These are phyloP conservation scores for Apophysomyces ossiformis DNA, from an alignment of 371 early-diverging fungal species.

Conservation along the genomic window DNA sequence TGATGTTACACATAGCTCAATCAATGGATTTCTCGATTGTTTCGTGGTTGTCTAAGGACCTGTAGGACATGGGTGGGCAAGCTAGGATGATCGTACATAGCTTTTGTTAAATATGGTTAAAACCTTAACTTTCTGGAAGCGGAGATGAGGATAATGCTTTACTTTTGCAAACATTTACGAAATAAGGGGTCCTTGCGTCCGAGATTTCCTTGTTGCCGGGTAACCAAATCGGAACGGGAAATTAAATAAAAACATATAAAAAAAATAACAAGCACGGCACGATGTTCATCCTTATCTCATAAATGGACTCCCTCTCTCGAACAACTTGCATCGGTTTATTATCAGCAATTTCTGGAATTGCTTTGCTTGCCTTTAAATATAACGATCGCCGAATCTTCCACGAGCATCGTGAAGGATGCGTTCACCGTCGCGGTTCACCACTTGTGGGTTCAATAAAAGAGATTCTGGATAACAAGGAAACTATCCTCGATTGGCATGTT, in stretches of 20 bases:
- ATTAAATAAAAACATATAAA: neutral
- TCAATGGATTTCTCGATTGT: too few relatives aligned
- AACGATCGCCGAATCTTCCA: constrained; percentile 37
- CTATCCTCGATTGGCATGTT: constrained; percentile 26
- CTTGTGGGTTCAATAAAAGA: constrained; percentile 26
- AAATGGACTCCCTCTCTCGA: constrained; percentile 3
- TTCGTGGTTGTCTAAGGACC: too few relatives aligned
- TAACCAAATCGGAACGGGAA: neutral
- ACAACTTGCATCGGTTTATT: constrained; percentile 8
- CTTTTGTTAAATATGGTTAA: neutral
- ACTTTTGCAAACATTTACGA: neutral
- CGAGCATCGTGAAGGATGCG: constrained; percentile 18
- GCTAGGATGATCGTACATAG: too few relatives aligned
- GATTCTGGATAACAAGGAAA: constrained; percentile 17
- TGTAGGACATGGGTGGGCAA: too few relatives aligned
- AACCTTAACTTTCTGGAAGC: neutral
- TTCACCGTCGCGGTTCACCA: constrained; percentile 25
- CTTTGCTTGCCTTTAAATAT: constrained; percentile 27
- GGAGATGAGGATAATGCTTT: neutral
- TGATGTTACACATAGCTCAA: too few relatives aligned
- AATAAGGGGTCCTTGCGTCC: neutral
- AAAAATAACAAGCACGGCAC: neutral
- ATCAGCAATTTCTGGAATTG: constrained; percentile 20
- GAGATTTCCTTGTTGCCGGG: too few relatives aligned
- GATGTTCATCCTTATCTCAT: neutral